phyloP scores from a whole-genome alignment of 2,329 filamentous ascomycete species.

The Colletotrichum orbiculare region DNA sequence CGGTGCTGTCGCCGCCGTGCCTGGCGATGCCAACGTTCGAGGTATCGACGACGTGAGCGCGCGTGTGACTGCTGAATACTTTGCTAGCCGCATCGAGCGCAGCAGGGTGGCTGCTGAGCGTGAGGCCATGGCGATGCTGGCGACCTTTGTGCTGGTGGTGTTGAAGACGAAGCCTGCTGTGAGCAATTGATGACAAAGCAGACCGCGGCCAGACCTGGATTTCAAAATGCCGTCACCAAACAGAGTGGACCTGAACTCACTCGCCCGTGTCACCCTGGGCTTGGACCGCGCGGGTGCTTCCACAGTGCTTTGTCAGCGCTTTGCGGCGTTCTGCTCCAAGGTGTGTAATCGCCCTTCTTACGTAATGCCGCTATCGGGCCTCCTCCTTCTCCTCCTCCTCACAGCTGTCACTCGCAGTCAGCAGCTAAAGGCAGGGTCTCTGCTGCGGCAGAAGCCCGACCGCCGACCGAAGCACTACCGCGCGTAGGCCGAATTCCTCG shows the following conservation, averaged over 20 bases:
- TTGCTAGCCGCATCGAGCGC: constrained; percentile 28
- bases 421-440: neutral
- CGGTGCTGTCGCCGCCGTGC: neutral
- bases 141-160: constrained; percentile 5
- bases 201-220: too few species aligned
- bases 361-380: constrained; percentile 11
- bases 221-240: constrained; percentile 14
- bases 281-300: constrained; percentile 19
- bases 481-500: constrained; percentile 28
- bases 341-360: neutral
- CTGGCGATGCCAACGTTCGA: neutral
- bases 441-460: constrained; percentile 12
- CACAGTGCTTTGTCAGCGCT: constrained; percentile 19
- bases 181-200: constrained; percentile 28
- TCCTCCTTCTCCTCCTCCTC: neutral
- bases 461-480: constrained; percentile 19
- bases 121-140: constrained; percentile 24
- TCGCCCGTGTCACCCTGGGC: too few species aligned
- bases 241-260: neutral
- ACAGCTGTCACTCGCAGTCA: neutral
- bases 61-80: constrained; percentile 1
- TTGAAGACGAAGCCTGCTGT: constrained; percentile 32
- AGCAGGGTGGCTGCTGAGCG: constrained; percentile 33
- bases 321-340: too few species aligned
- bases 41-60: constrained; percentile 12